phyloP scores from a whole-genome alignment of 2,329 filamentous ascomycete genomes.

The Alternaria triticimaculans region DNA sequence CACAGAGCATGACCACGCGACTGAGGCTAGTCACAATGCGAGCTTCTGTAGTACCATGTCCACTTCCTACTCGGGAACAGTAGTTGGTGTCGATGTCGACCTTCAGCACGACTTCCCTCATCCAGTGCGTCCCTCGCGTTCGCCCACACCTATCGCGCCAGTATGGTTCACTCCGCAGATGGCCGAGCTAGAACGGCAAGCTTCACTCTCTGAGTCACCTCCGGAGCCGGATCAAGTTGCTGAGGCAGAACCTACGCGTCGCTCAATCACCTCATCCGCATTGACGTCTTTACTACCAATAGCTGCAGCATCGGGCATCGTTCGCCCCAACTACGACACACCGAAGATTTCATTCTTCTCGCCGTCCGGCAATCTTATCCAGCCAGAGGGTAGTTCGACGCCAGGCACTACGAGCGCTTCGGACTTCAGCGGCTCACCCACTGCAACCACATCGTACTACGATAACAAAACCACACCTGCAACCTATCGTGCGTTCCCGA shows the following conservation, averaged over 20 bases:
- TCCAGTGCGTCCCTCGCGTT: slow-evolving; percentile 24
- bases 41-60: slow-evolving; percentile 46
- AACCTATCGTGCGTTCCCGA: slow-evolving; percentile 10
- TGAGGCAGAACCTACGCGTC: slow-evolving; percentile 7
- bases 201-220: slow-evolving; percentile 15
- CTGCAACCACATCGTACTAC: slow-evolving; percentile 15
- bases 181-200: slow-evolving; percentile 26
- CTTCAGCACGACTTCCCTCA: slow-evolving; percentile 30
- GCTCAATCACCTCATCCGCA: slow-evolving; percentile 45
- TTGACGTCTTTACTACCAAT: slow-evolving; percentile 46
- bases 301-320: slow-evolving; percentile 46
- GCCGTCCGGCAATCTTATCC: slow-evolving; percentile 45
- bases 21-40: slow-evolving; percentile 30
- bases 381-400: slow-evolving; percentile 27
- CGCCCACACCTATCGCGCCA: slow-evolving; percentile 29
- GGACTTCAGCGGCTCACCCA: slow-evolving; percentile 12
- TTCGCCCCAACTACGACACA: slow-evolving; percentile 34
- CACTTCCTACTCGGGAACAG: slow-evolving; percentile 44
- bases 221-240: slow-evolving; percentile 5
- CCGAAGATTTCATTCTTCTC: slow-evolving; percentile 44
- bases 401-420: slow-evolving; percentile 14
- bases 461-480: slow-evolving; percentile 9
- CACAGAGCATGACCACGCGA: slow-evolving; percentile 21
- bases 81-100: slow-evolving; percentile 46
- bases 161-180: slow-evolving; percentile 36